Percentiles rank a stretch among this genome's conserved stretches.
Evolutionary conservation across 352 stramenopile genomes (phyloP).

Genomic region (Pythium oligandrum): DNA sequence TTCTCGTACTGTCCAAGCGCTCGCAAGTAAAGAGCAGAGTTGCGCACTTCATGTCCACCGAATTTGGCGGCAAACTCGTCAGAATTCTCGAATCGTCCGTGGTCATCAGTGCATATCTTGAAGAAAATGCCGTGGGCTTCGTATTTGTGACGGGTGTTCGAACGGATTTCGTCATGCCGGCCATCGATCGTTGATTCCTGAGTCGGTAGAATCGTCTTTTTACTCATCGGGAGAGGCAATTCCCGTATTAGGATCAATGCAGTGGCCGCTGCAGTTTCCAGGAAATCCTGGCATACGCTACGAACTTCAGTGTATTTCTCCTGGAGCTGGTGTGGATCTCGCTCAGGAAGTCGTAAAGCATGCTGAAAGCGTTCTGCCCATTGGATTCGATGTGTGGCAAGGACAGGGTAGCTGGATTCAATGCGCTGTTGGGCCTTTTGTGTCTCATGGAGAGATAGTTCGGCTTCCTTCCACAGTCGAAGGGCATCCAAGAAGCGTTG

Average conservation of each 20-base stretch:
- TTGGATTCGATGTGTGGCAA: slow-evolving; percentile 40
- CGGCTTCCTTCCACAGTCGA: slow-evolving; percentile 67
- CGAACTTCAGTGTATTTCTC: slow-evolving; percentile 83
- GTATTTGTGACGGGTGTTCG: slow-evolving; percentile 57
- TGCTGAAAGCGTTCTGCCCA: slow-evolving; percentile 66
- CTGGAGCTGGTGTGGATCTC: slow-evolving; percentile 34
- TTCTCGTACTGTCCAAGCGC: slow-evolving; percentile 20
- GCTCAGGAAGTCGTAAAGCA: slow-evolving; percentile 39
- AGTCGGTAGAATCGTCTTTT: slow-evolving; percentile 76
- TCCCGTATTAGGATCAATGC: slow-evolving; percentile 82
- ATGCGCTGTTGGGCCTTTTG: slow-evolving; percentile 45
- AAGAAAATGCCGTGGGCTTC: slow-evolving; percentile 88
- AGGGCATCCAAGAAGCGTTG: slow-evolving; percentile 56
- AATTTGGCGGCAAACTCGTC: slow-evolving; percentile 88
- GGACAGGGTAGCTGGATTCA: slow-evolving; percentile 35
- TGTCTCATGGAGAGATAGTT: slow-evolving; percentile 51
- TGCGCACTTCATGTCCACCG: slow-evolving; percentile 71
- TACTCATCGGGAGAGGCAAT: slow-evolving; percentile 53
- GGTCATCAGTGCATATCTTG: slow-evolving; percentile 87
- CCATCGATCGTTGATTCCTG: slow-evolving; percentile 57
- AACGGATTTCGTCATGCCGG: slow-evolving; percentile 57
- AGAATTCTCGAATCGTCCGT: slow-evolving; percentile 87
- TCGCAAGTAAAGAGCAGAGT: slow-evolving; percentile 75
- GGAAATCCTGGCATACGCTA: slow-evolving; percentile 87
- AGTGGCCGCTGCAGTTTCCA: slow-evolving; percentile 63